Conservation (phyloP, 2,329 filamentous ascomycete species). For the Onygenales sp. region DNA sequence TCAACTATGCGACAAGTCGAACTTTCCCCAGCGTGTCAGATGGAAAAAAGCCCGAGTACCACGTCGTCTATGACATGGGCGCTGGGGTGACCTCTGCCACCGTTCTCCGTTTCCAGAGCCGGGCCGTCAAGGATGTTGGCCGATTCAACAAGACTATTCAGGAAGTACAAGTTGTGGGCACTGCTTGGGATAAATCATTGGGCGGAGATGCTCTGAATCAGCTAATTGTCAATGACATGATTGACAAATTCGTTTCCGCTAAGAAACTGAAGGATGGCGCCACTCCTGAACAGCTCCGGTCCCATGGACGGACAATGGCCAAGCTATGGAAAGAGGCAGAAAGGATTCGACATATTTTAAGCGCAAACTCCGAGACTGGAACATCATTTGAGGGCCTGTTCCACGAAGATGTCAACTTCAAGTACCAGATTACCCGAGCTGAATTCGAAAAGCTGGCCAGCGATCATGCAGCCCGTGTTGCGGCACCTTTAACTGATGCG, state of each 20-base stretch:
- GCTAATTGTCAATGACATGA: constrained; percentile 81
- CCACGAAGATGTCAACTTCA: constrained; percentile 87
- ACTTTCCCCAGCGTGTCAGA: constrained; percentile 79
- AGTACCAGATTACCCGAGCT: constrained; percentile 72
- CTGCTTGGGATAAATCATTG: constrained; percentile 79
- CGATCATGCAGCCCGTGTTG: constrained; percentile 58
- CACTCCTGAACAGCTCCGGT: constrained; percentile 40
- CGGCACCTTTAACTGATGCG: constrained; percentile 60
- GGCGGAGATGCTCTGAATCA: constrained; percentile 85
- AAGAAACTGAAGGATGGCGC: constrained; percentile 40
- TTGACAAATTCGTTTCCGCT: constrained; percentile 65
- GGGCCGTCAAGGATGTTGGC: constrained; percentile 80
- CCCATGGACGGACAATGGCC: constrained; percentile 74
- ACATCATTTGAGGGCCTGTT: constrained; percentile 74
- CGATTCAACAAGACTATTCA: constrained; percentile 95
- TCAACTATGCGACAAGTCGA: constrained; percentile 89
- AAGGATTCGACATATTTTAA: constrained; percentile 76
- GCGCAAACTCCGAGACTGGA: constrained; percentile 76
- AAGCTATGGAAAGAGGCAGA: constrained; percentile 93
- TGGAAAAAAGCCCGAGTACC: constrained; percentile 77
- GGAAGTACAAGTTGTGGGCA: constrained; percentile 81
- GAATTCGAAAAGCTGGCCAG: constrained; percentile 73
- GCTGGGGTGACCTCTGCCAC: constrained; percentile 89
- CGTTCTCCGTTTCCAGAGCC: constrained; percentile 79
- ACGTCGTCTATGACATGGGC: constrained; percentile 96